phyloP scores from a whole-genome alignment of 2,329 filamentous ascomycete genomes.

The Aspergillus quadrilineatus region DNA sequence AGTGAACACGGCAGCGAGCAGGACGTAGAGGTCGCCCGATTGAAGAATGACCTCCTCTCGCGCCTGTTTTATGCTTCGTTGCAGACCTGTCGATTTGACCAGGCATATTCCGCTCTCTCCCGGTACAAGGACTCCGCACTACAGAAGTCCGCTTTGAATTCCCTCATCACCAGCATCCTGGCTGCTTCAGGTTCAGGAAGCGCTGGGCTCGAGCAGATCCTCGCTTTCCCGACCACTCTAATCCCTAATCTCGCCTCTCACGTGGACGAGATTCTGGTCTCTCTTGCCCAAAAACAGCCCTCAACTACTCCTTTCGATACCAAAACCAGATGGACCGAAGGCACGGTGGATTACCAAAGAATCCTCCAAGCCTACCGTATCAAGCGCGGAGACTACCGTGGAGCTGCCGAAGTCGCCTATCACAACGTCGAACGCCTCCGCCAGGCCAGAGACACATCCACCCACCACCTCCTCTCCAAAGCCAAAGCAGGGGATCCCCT shows the following conservation, averaged over 20 bases:
- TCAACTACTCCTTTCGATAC: slow-evolving; percentile 55
- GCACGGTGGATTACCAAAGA: slow-evolving; percentile 72
- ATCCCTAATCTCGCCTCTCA: slow-evolving; percentile 68
- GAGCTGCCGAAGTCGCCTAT: slow-evolving; percentile 61
- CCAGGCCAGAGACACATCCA: slow-evolving; percentile 34
- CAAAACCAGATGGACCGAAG: slow-evolving; percentile 33
- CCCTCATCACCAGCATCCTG: slow-evolving; percentile 56
- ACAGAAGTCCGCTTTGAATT: slow-evolving; percentile 68
- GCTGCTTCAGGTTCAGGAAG: slow-evolving; percentile 40
- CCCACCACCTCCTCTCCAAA: slow-evolving; percentile 38
- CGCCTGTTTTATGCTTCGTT: slow-evolving; percentile 81
- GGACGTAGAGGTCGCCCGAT: slow-evolving; percentile 38
- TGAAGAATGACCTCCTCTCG: slow-evolving; percentile 71
- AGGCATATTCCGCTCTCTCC: slow-evolving; percentile 76
- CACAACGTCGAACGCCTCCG: slow-evolving; percentile 56
- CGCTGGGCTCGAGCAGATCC: slow-evolving; percentile 57
- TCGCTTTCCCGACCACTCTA: slow-evolving; percentile 68
- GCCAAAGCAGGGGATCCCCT: slow-evolving; percentile 34
- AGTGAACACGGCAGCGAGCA: slow-evolving; percentile 34
- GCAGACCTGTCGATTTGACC: slow-evolving; percentile 74
- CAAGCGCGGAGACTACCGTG: slow-evolving; percentile 79
- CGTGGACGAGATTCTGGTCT: slow-evolving; percentile 74
- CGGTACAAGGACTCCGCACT: slow-evolving; percentile 70
- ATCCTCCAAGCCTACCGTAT: slow-evolving; percentile 91
- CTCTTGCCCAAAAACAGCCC: slow-evolving; percentile 67